Evolutionary conservation across 2,329 filamentous ascomycete genomes (phyloP).

Genomic region (Colletotrichum sidae): DNA sequence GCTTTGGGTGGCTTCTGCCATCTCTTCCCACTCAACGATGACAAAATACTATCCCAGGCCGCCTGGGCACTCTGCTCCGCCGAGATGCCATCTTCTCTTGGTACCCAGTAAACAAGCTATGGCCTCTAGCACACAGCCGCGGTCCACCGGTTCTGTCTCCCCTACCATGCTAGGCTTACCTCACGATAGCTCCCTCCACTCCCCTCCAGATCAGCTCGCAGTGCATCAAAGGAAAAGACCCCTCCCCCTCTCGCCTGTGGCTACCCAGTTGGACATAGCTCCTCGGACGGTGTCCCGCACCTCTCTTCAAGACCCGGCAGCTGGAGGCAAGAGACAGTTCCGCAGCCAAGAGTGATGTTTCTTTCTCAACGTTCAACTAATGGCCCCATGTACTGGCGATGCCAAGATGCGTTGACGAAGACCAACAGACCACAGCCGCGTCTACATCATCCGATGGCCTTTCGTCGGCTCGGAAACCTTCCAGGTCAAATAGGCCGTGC

Average conservation of each 20-base stretch:
- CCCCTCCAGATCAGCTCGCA: neutral
- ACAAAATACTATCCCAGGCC: neutral
- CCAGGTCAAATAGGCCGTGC: neutral
- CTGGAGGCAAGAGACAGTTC: constrained; percentile 7
- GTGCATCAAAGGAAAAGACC: neutral
- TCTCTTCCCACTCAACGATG: neutral
- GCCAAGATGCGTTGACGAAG: constrained; percentile 9
- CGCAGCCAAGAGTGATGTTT: constrained; percentile 17
- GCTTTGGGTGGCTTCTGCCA: neutral
- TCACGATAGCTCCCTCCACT: constrained; percentile 7
- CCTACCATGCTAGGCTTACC: constrained; percentile 2
- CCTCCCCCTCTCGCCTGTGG: constrained; percentile 19
- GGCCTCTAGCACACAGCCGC: constrained; percentile 7
- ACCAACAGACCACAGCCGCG: neutral
- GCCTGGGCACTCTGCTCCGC: constrained; percentile 1
- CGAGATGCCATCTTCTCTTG: neutral
- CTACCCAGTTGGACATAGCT: constrained; percentile 30
- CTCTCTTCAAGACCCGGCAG: neutral
- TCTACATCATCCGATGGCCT: constrained; percentile 14
- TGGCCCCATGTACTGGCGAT: neutral
- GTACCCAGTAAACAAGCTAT: constrained; percentile 24
- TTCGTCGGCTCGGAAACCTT: constrained; percentile 13
- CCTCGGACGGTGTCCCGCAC: neutral
- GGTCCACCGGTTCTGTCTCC: constrained; percentile 1
- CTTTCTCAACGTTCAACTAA: constrained; percentile 29